Evolutionary conservation across 2,329 filamentous ascomycete genomes (phyloP).

Genomic region (Calonectria leucothoes): DNA sequence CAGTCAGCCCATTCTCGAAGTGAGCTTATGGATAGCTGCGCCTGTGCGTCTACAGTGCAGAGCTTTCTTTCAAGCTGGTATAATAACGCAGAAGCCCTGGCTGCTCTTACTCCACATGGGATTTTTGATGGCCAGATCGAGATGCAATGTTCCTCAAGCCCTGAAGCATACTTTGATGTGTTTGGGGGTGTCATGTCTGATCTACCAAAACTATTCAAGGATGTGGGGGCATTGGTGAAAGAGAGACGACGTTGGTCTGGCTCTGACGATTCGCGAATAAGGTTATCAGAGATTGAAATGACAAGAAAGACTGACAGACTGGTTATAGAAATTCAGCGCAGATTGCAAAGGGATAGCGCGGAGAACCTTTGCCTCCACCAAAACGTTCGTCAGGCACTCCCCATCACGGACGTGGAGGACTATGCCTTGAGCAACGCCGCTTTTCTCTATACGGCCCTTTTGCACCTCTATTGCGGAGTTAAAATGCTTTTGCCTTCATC

Average conservation of each 20-base stretch:
- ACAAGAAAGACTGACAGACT: not conserved
- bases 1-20: not conserved
- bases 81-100: conserved; percentile 29
- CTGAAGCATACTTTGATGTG: conserved; percentile 16
- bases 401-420: conserved; percentile 20
- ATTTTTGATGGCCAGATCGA: not conserved
- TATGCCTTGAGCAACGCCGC: conserved; percentile 28
- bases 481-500: not conserved
- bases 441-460: conserved; percentile 28
- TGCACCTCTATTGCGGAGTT: conserved; percentile 24
- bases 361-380: conserved; percentile 3
- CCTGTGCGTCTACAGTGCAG: not conserved
- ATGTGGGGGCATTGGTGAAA: conserved; percentile 17
- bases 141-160: not conserved
- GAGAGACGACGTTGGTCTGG: not conserved
- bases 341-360: conserved; percentile 5
- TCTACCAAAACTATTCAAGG: conserved; percentile 24
- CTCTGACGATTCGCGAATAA: not conserved
- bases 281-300: not conserved
- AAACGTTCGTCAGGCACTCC: not conserved
- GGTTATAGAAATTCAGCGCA: not conserved
- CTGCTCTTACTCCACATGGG: conserved; percentile 26
- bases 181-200: conserved; percentile 31
- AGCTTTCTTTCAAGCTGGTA: conserved; percentile 30
- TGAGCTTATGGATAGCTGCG: accelerated